Evolutionary conservation across 23 red algal species (phyloP), one percentile per base, ranked within the genome.

Genomic region (Pyropia haitanensis): DNA sequence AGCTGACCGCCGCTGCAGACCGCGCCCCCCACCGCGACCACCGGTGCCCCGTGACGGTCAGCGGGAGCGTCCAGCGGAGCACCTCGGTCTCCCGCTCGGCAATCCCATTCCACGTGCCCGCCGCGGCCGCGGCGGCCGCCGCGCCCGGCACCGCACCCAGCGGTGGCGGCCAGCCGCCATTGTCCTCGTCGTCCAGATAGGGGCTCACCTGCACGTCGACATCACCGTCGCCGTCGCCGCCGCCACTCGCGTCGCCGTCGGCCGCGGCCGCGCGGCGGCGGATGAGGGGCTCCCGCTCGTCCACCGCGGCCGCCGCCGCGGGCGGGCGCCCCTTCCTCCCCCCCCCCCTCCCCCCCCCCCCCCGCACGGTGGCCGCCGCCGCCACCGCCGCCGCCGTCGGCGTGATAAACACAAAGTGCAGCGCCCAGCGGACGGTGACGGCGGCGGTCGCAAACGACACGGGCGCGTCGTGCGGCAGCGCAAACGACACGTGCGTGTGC

Each of bases 391-490:
- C 60, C 17, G 50, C 50, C 48, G 63, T 58, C 0, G 86, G 75
- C 55, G 79, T 75, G 27, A 80, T 56, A 76, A 90, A 90, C 26
- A 70, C 51, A 63, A 93, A 93, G 44, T 80, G 79, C 5, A 93
- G 27, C 34, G 62, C 54, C 88, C 88, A 93, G 56, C 44, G 56
- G 6, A 93, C 73, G 5, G 70, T 49, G 13, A 93, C 88, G 6
- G 81, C 79, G n/a, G 21, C 39, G 23, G 78, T 93, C 8, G 61
- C 53, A 28, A 93, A 93, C 18, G 75, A 85, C 10, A 76, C 50
- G 49, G 88, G 65, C 13, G 88, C 88, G 51, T 93, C 88, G 58
- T 76, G 62, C 3, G 88, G 88, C 30, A 93, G 80, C 9, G 78
- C 73, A 24, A 93, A 85, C 16, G 77, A 72, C 15, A 93, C 49